These are phyloP conservation scores for Bipolaris victoriae DNA, from an alignment of 2,329 filamentous ascomycete species.

Conservation along the genomic window DNA sequence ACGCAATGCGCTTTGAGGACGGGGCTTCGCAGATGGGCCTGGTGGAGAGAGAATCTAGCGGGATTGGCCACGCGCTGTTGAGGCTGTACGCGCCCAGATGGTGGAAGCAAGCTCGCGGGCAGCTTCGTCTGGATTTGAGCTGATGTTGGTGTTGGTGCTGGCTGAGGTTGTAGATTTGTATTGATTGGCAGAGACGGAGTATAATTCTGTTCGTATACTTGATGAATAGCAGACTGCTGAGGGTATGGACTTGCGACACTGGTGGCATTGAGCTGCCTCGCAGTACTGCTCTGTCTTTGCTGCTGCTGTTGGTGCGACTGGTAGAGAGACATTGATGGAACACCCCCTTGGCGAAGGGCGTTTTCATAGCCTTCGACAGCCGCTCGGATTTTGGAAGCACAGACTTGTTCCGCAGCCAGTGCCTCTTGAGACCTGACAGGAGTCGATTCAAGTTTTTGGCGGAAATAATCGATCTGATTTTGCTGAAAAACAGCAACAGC, in stretches of 20 bases:
- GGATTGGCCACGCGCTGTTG: constrained; percentile 55
- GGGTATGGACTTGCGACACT: constrained; percentile 1
- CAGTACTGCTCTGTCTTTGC: not conserved
- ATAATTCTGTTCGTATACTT: constrained; percentile 2
- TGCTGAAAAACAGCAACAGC: constrained; percentile 7
- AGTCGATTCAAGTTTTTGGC: not conserved
- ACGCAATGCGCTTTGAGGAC: constrained; percentile 44
- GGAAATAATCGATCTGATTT: constrained; percentile 17
- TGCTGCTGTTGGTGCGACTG: not conserved
- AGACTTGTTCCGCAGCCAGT: not conserved
- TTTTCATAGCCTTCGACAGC: constrained; percentile 7
- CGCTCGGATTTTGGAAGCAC: constrained; percentile 7
- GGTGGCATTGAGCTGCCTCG: not conserved
- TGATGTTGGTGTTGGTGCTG: not conserved
- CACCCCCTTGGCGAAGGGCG: not conserved
- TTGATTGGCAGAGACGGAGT: not conserved
- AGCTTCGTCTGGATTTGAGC: not conserved
- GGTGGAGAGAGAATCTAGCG: constrained; percentile 60
- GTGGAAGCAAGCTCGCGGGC: constrained; percentile 44
- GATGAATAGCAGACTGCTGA: constrained; percentile 14
- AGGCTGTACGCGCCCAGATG: constrained; percentile 36
- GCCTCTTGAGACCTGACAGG: constrained; percentile 1
- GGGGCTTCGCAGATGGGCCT: constrained; percentile 63
- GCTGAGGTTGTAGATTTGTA: not conserved
- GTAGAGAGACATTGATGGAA: constrained; percentile 1